Conservation (phyloP, 768 basidiomycete genomes). For the Podaxis sp. region DNA sequence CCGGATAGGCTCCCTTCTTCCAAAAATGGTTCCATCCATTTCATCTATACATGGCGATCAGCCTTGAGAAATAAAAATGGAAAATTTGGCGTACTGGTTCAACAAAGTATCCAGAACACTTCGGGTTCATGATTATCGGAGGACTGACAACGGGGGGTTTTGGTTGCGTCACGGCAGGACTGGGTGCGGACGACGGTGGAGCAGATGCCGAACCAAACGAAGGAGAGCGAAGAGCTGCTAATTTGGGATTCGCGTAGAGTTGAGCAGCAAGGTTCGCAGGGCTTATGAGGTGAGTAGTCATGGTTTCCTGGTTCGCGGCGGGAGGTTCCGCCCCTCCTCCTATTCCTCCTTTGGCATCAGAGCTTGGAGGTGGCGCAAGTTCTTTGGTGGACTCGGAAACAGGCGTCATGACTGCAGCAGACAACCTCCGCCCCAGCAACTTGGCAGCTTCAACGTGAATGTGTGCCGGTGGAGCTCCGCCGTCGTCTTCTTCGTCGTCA, state of each 20-base stretch:
- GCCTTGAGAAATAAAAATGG: background rate
- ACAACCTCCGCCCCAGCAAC: conserved; percentile 40
- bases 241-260: conserved; percentile 41
- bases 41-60: conserved; percentile 54
- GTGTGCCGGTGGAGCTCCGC: conserved; percentile 17
- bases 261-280: conserved; percentile 43
- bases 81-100: conserved; percentile 70
- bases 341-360: background rate
- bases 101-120: conserved; percentile 96
- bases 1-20: conserved; percentile 77
- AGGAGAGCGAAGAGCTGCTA: conserved; percentile 37
- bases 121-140: conserved; percentile 73
- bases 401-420: conserved; percentile 39
- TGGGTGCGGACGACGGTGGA: conserved; percentile 2
- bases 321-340: background rate
- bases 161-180: conserved; percentile 13
- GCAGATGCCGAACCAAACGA: conserved; percentile 6
- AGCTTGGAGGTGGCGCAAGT: background rate
- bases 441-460: conserved; percentile 31
- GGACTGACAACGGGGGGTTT: conserved; percentile 43
- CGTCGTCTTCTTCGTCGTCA: conserved; percentile 26
- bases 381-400: conserved; percentile 18
- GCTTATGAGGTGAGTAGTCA: conserved; percentile 32
- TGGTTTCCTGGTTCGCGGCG: conserved; percentile 7
- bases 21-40: conserved; percentile 92